Conservation (phyloP, 768 basidiomycete species). For the Kondoa malvinella region DNA sequence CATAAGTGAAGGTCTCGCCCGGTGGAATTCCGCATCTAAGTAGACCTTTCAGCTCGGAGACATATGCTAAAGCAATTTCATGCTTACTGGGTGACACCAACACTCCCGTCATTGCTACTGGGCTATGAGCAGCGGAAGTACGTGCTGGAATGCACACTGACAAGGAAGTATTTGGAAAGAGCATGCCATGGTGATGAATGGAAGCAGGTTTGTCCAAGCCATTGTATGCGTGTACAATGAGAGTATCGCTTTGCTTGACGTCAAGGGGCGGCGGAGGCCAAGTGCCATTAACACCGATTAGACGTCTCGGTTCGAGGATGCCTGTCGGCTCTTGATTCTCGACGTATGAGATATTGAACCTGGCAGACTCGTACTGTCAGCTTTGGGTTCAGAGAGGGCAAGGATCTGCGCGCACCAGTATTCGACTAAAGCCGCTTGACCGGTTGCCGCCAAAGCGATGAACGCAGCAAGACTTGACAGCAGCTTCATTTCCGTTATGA, state of each 20-base stretch:
- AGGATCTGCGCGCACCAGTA: background rate
- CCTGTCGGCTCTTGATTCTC: background rate
- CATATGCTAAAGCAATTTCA: too few relatives aligned
- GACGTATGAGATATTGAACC: constrained; percentile 3
- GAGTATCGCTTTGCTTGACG: constrained; percentile 50
- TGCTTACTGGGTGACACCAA: constrained; percentile 61
- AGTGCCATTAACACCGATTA: background rate
- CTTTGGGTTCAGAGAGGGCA: background rate
- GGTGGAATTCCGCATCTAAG: constrained; percentile 48
- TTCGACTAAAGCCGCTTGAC: background rate
- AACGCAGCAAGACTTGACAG: background rate
- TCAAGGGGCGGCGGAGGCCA: constrained; percentile 54
- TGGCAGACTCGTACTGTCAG: background rate
- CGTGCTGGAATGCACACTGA: too few relatives aligned
- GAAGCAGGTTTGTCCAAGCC: constrained; percentile 14
- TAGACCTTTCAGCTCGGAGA: too few relatives aligned
- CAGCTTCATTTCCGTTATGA: too few relatives aligned
- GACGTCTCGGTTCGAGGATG: background rate
- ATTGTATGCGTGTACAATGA: constrained; percentile 51
- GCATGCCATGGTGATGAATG: constrained; percentile 90
- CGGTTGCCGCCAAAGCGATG: background rate
- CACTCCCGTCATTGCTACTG: constrained; percentile 85
- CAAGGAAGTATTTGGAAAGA: constrained; percentile 54
- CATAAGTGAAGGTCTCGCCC: constrained; percentile 45
- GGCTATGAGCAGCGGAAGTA: too few relatives aligned